These are phyloP conservation scores for Dinochytrium kinnereticum DNA, from an alignment of 371 early-diverging fungal species.

Conservation along the genomic window DNA sequence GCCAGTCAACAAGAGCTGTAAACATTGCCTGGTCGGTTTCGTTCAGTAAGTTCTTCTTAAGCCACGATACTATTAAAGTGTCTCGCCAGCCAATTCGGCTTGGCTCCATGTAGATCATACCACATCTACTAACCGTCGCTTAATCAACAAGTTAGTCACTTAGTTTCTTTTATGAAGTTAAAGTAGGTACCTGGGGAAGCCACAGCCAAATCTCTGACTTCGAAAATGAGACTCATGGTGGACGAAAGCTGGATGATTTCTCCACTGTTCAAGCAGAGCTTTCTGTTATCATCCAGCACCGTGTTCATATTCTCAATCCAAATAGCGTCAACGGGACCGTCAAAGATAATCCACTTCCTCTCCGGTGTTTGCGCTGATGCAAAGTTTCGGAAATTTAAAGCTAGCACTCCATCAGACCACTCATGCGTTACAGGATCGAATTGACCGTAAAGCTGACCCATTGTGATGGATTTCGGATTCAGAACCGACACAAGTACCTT, in stretches of 20 bases:
- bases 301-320: constrained; percentile 72
- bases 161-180: too few species aligned
- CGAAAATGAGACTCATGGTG: constrained; percentile 64
- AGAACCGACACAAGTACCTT: constrained; percentile 49
- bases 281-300: constrained; percentile 65
- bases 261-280: constrained; percentile 61
- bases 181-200: constrained; percentile 61
- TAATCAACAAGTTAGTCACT: background rate
- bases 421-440: constrained; percentile 61
- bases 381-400: constrained; percentile 55
- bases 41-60: constrained; percentile 33
- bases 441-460: constrained; percentile 64
- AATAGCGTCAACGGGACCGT: constrained; percentile 62
- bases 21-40: constrained; percentile 47
- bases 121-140: constrained; percentile 66
- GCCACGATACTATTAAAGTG: constrained; percentile 55
- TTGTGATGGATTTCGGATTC: constrained; percentile 64
- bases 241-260: constrained; percentile 63
- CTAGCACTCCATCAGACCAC: constrained; percentile 65
- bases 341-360: constrained; percentile 64
- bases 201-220: constrained; percentile 57
- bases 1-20: constrained; percentile 49
- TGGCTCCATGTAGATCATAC: constrained; percentile 65
- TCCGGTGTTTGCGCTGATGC: constrained; percentile 54
- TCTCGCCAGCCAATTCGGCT: constrained; percentile 56